Evolutionary conservation across 768 basidiomycete genomes (phyloP).

Genomic region (Xerocomus potaroensis): DNA sequence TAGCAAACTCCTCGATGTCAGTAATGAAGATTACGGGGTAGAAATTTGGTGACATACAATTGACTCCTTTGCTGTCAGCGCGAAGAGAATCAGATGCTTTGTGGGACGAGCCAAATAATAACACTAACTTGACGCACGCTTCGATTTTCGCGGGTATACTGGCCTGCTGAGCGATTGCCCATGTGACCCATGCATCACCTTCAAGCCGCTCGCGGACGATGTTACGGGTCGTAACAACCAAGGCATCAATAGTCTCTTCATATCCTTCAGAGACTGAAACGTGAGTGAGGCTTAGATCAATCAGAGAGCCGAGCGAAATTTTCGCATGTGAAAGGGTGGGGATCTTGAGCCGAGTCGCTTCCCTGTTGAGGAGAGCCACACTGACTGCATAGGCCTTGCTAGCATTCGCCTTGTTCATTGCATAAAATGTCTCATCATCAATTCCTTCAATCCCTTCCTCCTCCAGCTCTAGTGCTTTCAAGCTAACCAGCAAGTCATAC

Average conservation of each 20-base stretch:
- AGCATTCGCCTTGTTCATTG: not conserved
- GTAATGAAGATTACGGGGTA: not conserved
- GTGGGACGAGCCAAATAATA: not conserved
- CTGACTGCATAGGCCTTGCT: not conserved
- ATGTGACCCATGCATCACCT: slow-evolving; percentile 8
- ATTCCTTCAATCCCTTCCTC: not conserved
- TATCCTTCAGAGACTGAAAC: not conserved
- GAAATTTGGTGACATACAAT: not conserved
- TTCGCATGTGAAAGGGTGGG: slow-evolving; percentile 1
- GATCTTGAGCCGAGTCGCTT: not conserved
- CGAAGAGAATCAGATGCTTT: not conserved
- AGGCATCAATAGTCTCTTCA: not conserved
- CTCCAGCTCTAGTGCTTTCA: not conserved
- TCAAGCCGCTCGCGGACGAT: slow-evolving; percentile 1
- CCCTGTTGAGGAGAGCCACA: not conserved
- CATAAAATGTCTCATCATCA: not conserved
- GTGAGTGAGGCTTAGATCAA: not conserved
- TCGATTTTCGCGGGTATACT: slow-evolving; percentile 4
- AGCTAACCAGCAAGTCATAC: slow-evolving; percentile 3
- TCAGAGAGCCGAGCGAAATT: not conserved
- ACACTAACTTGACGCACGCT: slow-evolving; percentile 5
- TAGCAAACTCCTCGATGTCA: not conserved
- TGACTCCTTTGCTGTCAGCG: slow-evolving; percentile 5
- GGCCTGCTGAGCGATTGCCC: slow-evolving; percentile 5
- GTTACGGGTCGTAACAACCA: not conserved